Percentiles rank a stretch among this genome's conserved stretches.
Conservation (phyloP, 1,139 yeast genomes). For the Scheffersomyces segobiensis region DNA sequence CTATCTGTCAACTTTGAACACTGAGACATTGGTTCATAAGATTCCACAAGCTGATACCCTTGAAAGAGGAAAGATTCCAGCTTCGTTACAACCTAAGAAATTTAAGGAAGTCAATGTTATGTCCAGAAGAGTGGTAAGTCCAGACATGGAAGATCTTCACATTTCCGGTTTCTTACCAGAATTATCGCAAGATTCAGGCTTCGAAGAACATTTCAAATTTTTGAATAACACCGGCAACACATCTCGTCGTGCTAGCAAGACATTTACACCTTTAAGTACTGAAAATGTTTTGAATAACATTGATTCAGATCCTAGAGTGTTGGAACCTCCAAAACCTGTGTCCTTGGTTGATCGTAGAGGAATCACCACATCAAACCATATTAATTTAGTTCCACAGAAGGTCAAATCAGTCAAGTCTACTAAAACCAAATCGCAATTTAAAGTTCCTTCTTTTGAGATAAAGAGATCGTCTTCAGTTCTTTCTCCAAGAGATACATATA, state of each 20-base stretch:
- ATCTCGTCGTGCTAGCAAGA: constrained; percentile 12
- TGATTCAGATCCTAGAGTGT: constrained; percentile 17
- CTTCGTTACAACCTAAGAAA: constrained; percentile 28
- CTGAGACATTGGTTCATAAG: not conserved
- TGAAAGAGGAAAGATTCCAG: constrained; percentile 18
- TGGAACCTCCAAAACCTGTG: constrained; percentile 25
- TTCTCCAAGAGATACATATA: constrained; percentile 40
- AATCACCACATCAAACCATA: not conserved
- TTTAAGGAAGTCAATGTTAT: constrained; percentile 47
- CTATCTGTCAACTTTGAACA: not conserved
- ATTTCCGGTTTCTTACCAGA: constrained; percentile 47
- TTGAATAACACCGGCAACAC: constrained; percentile 20
- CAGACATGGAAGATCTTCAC: constrained; percentile 38
- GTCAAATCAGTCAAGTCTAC: constrained; percentile 5
- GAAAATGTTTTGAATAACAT: constrained; percentile 29
- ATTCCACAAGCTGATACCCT: not conserved
- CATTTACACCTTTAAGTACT: constrained; percentile 30
- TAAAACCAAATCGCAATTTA: constrained; percentile 29
- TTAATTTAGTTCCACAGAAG: not conserved
- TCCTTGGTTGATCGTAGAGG: not conserved
- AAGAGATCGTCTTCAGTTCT: constrained; percentile 35
- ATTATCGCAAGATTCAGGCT: constrained; percentile 49
- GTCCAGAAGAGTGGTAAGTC: constrained; percentile 44
- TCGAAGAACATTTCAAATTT: constrained; percentile 39
- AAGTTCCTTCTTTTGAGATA: constrained; percentile 48